Evolutionary conservation across 2,329 filamentous ascomycete species (phyloP).

Genomic region (Neonectria punicea): DNA sequence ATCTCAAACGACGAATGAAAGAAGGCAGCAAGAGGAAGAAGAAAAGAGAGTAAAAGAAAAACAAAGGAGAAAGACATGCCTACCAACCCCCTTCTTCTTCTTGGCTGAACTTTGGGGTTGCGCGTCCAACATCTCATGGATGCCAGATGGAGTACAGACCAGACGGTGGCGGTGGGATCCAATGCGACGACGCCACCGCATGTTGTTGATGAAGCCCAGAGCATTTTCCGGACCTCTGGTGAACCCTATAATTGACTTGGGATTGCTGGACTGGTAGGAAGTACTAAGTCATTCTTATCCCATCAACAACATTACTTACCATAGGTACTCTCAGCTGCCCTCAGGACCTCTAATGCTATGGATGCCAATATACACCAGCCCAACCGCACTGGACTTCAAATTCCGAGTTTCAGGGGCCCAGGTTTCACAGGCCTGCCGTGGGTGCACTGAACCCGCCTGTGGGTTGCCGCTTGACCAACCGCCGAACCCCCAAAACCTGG

Average conservation of each 20-base stretch:
- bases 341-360: no score
- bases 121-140: neutral
- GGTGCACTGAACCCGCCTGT: neutral
- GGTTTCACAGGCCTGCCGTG: neutral
- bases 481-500: neutral
- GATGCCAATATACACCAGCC: neutral
- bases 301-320: no score
- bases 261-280: neutral
- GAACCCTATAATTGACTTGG: neutral
- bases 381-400: neutral
- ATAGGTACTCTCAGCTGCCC: no score
- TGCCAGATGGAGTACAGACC: neutral
- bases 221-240: neutral
- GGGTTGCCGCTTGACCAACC: neutral
- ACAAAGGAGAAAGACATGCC: neutral
- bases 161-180: neutral
- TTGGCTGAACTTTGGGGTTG: neutral
- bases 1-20: no score
- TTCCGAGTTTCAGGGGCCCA: neutral
- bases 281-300: neutral
- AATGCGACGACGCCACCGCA: neutral
- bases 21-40: no score
- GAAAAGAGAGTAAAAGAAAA: neutral
- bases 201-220: neutral
- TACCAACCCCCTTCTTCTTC: neutral